Evolutionary conservation across 305 asterid species (phyloP), one percentile per base, ranked within the genome.

Genomic region (Ilex paraguariensis): DNA sequence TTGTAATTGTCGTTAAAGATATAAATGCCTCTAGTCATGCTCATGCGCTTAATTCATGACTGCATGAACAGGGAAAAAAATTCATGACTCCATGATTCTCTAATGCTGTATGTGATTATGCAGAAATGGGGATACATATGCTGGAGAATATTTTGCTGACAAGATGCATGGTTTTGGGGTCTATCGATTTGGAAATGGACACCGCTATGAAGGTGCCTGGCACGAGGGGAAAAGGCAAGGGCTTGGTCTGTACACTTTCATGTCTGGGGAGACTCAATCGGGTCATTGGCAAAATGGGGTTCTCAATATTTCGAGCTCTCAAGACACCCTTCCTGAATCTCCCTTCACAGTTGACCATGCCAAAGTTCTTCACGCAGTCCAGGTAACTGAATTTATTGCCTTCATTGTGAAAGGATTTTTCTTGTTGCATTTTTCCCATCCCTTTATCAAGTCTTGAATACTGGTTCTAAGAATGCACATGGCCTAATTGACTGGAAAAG

Each of bases 101-200:
- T 48, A 39, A 56, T 54, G 13, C 31, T 56, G 54, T 70, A 32
- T 7, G 12, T 67, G 62, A 10, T 14, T 53, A 21, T 72, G 67
- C 69, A 81, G 86, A 72, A 81, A 81, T 44, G 86, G 81, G 33
- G 86, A 81, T 69, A 69, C 62, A 49, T 80, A 80, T 77, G 75
- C 79, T 6, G 85, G 85, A 31, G 85, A 80, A 61, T 80, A 80
- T 77, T 80, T 80, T 70, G 81, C 81, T 1, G 85, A 80, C 68
- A 77, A 77, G 75, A 76, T 80, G 82, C 85, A 80, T 56, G 85
- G 85, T 66, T 80, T 77, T 61, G 86, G 86, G 52, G 81, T 77
- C 44, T 81, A 81, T 66, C 72, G 45, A 45, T 81, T 81, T 70
- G 78, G 73, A 61, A 75, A 81, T 70, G 83, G 83, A 42, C 86